Percentiles rank a stretch among this genome's conserved stretches.
phyloP scores from a whole-genome alignment of 2,329 filamentous ascomycete species.

The Niveomyces coronatus region DNA sequence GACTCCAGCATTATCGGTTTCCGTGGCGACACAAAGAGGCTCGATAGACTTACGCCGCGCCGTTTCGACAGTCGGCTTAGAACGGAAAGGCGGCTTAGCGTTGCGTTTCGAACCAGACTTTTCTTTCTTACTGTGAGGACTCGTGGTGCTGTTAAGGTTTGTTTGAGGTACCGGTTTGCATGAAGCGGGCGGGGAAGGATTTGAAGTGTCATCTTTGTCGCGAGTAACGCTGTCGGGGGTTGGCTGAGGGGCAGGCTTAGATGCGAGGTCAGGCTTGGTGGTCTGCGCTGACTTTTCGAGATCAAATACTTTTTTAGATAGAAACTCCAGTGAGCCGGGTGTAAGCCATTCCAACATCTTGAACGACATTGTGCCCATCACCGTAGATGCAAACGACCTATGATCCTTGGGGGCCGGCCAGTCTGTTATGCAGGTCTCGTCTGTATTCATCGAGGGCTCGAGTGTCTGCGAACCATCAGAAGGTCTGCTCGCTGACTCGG shows the following conservation, averaged over 20 bases:
- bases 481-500: neutral
- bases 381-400: conserved; percentile 49
- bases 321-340: conserved; percentile 41
- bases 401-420: conserved; percentile 42
- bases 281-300: neutral
- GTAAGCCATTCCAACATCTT: conserved; percentile 65
- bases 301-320: conserved; percentile 28
- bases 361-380: conserved; percentile 56
- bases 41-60: conserved; percentile 10
- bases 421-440: conserved; percentile 32
- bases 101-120: conserved; percentile 5
- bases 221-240: neutral
- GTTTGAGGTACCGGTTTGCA: neutral
- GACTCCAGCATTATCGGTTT: conserved; percentile 17
- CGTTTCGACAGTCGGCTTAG: conserved; percentile 11
- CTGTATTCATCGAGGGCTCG: neutral
- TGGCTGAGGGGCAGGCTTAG: neutral
- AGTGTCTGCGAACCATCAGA: neutral
- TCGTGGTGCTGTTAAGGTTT: neutral
- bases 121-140: conserved; percentile 3
- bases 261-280: neutral
- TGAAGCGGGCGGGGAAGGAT: neutral
- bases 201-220: neutral
- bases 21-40: conserved; percentile 13
- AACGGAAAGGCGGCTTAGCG: conserved; percentile 15